These are phyloP conservation scores for Pseudozyma sp. DNA, from an alignment of 1,284 basidiomycete genomes.

Conservation along the genomic window DNA sequence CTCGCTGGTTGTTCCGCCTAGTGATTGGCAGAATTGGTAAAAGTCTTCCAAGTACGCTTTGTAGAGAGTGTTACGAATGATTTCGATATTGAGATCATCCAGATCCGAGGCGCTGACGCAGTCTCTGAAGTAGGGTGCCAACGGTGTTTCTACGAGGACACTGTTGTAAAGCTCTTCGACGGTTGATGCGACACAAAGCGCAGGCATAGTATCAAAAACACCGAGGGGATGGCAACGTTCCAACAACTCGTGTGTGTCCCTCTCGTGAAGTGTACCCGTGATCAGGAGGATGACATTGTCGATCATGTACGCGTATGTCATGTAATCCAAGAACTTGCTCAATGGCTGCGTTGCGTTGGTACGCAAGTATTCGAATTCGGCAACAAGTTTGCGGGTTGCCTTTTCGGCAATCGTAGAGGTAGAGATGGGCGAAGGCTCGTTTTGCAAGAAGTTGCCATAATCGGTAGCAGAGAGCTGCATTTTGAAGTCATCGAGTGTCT, in stretches of 20 bases:
- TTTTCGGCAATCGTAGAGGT: constrained; percentile 95
- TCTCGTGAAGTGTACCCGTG: constrained; percentile 95
- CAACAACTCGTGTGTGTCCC: constrained; percentile 95
- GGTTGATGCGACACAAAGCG: constrained; percentile 97
- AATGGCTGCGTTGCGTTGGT: constrained; percentile 91
- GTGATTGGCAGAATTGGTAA: constrained; percentile 81
- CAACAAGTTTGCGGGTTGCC: constrained; percentile 92
- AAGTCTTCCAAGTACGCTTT: constrained; percentile 99
- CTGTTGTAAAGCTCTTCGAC: constrained; percentile 99
- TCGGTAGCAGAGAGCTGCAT: constrained; percentile 91
- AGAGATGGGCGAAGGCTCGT: constrained; percentile 93
- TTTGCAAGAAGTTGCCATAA: constrained; percentile 97
- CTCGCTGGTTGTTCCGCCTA: constrained; percentile 74
- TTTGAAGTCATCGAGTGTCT: constrained; percentile 83
- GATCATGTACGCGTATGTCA: constrained; percentile 99
- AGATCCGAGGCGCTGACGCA: constrained; percentile 95
- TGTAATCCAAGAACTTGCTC: constrained; percentile 94
- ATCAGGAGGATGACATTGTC: constrained; percentile 99
- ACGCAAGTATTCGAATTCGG: constrained; percentile 95
- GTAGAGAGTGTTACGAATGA: constrained; percentile 99
- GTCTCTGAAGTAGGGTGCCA: constrained; percentile 96
- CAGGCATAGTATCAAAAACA: constrained; percentile 98
- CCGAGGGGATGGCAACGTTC: constrained; percentile 97
- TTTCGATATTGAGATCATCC: constrained; percentile 99
- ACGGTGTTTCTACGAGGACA: constrained; percentile 95